Conservation (phyloP, 345 rosid species). For the Sonneratia caseolaris region DNA sequence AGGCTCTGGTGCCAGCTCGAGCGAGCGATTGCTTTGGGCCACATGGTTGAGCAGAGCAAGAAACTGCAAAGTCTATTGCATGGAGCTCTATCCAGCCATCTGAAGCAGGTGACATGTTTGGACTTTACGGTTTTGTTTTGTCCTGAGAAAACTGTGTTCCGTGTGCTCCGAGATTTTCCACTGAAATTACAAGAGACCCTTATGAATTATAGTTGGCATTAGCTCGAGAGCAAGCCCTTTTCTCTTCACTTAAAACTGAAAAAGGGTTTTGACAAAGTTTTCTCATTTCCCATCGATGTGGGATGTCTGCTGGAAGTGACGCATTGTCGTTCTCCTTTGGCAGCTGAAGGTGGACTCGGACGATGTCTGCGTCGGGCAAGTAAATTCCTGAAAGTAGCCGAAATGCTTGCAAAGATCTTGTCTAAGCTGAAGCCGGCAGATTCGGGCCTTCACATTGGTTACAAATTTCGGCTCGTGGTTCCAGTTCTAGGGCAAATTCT, state of each 20-base stretch:
- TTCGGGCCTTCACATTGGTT: neutral
- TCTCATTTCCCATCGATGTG: neutral
- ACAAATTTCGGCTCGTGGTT: neutral
- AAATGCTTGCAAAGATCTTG: neutral
- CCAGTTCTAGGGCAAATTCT: neutral
- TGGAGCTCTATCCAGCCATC: constrained; percentile 60
- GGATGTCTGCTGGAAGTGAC: neutral
- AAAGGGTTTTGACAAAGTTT: no score
- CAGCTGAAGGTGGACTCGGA: constrained; percentile 78
- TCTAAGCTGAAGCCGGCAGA: neutral
- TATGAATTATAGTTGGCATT: neutral
- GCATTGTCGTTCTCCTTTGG: constrained; percentile 12
- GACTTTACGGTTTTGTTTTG: neutral
- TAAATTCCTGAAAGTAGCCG: neutral
- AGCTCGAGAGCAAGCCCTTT: neutral
- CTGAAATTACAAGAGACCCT: neutral
- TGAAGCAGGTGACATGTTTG: constrained; percentile 44
- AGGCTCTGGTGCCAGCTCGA: constrained; percentile 75
- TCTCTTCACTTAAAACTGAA: no score
- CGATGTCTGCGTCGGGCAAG: constrained; percentile 27
- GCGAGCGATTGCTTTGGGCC: constrained; percentile 40
- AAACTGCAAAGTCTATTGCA: constrained; percentile 59
- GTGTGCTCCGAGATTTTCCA: neutral
- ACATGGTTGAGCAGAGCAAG: constrained; percentile 61
- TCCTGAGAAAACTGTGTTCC: neutral